These are phyloP conservation scores for Piper betle DNA, from an alignment of 164 flowering plant genomes.

Conservation along the genomic window DNA sequence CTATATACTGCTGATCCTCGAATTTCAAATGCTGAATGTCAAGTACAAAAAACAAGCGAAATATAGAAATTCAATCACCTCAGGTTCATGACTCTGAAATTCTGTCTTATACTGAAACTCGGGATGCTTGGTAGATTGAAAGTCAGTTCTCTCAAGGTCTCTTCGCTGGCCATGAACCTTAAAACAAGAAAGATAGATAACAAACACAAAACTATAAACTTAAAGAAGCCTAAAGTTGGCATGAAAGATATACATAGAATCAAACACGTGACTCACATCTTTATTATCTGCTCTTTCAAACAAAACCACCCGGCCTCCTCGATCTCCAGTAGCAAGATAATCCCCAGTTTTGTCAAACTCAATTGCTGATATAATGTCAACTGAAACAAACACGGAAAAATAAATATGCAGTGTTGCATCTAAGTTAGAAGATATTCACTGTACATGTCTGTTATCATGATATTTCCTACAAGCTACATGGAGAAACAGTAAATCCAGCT, in stretches of 20 bases:
- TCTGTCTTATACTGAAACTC: constrained; percentile 85
- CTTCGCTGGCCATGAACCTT: constrained; percentile 15
- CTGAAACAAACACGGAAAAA: constrained; percentile 11
- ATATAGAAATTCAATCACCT: constrained; percentile 26
- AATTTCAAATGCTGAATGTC: constrained; percentile 1
- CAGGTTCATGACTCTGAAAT: constrained; percentile 89
- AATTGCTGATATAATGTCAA: constrained; percentile 50
- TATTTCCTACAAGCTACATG: no score
- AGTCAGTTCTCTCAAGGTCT: constrained; percentile 58
- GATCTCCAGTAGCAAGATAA: constrained; percentile 66
- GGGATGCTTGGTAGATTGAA: constrained; percentile 45
- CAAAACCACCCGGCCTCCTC: constrained; percentile 59
- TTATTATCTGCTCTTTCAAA: constrained; percentile 37
- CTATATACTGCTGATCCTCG: background rate
- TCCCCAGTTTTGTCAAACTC: constrained; percentile 62
- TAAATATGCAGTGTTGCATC: no score
- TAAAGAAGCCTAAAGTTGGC: no score
- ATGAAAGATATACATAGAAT: no score
- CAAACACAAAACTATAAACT: background rate
- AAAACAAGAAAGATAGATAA: background rate
- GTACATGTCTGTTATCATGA: no score
- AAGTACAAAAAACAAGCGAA: constrained; percentile 1
- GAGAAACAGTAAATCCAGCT: no score
- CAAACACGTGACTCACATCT: constrained; percentile 24
- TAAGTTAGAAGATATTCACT: no score